phyloP scores from a whole-genome alignment of 2,329 filamentous ascomycete species.

The Coleophoma eucalyptorum region DNA sequence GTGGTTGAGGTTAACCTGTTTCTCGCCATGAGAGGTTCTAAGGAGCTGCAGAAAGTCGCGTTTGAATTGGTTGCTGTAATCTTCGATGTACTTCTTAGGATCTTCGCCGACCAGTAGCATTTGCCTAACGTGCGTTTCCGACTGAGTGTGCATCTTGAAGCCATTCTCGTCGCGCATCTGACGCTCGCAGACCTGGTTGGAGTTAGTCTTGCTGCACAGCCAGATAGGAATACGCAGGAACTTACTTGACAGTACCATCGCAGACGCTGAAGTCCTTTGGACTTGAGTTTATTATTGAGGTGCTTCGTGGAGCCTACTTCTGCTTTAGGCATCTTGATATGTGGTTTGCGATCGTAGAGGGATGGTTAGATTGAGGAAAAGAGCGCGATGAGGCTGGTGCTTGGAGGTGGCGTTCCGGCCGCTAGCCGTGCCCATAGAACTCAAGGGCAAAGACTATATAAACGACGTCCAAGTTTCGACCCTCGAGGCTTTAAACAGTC shows the following conservation, averaged over 20 bases:
- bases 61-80: slow-evolving; percentile 79
- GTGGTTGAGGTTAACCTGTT: slow-evolving; percentile 81
- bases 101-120: slow-evolving; percentile 88
- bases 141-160: slow-evolving; percentile 87
- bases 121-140: slow-evolving; percentile 83
- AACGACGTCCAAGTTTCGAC: too few species aligned
- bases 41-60: slow-evolving; percentile 75
- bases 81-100: slow-evolving; percentile 76
- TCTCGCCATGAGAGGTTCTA: slow-evolving; percentile 83
- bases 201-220: slow-evolving; percentile 3
- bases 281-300: slow-evolving; percentile 86
- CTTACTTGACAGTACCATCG: slow-evolving; percentile 81
- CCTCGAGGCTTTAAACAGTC: too few species aligned
- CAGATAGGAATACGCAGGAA: neutral
- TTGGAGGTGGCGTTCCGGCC: neutral
- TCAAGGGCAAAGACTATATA: too few species aligned
- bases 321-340: slow-evolving; percentile 77
- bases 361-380: neutral
- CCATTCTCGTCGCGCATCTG: slow-evolving; percentile 84
- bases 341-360: neutral
- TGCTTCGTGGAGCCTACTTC: slow-evolving; percentile 91
- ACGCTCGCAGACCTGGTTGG: slow-evolving; percentile 63
- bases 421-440: too few species aligned
- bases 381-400: neutral
- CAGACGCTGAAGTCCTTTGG: slow-evolving; percentile 71